Evolutionary conservation across 2,329 filamentous ascomycete species (phyloP), one percentile per base, ranked within the genome.

Genomic region (Aureobasidium vineae): DNA sequence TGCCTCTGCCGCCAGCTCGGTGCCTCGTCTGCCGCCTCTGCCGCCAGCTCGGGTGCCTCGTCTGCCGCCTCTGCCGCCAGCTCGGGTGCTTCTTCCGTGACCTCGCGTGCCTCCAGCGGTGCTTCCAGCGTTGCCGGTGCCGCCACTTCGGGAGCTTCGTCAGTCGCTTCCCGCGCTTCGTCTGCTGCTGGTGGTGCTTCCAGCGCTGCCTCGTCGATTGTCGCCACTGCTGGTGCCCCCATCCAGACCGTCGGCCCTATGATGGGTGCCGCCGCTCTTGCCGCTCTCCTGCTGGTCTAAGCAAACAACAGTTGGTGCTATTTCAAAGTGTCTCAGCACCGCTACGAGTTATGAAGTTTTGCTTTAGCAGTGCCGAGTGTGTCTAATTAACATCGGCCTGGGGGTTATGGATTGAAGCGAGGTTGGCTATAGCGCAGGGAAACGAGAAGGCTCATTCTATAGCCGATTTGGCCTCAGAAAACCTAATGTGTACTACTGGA

Each of bases 241-340:
- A 68, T 76, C 36, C 67, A 72, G 68, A 77, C 74, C 21, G 75
- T 74, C 40, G 75, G 71, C 10, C 74, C 75, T 52, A 67, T 77
- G 66, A 68, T 76, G 64, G 75, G 73, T 67, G 74, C 73, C 60
- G 75, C 71, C 63, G 74, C 72, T 43, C 64, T 77, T 3, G 82
- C 81, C 19, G 83, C 82, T 3, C 82, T 79, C 64, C 72, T 73
- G 45, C 70, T 77, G 21, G 56, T 69, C 21, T 69, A 70, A 68
- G 50, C 56, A 28, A 31, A 61, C 43, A 38, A 38, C 63, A 65
- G 52, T 5, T 10, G 23, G 41, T 43, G 61, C 36, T 54, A 8
- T 21, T 8, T 36, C 16, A 43, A 28, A 21, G 33, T 40, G 13
- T 53, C 3, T 11, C 38, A 36, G 50, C 49, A 54, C 38, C 26